These are phyloP conservation scores for Ogataea siamensis DNA, from an alignment of 805 yeast species.

Conservation along the genomic window DNA sequence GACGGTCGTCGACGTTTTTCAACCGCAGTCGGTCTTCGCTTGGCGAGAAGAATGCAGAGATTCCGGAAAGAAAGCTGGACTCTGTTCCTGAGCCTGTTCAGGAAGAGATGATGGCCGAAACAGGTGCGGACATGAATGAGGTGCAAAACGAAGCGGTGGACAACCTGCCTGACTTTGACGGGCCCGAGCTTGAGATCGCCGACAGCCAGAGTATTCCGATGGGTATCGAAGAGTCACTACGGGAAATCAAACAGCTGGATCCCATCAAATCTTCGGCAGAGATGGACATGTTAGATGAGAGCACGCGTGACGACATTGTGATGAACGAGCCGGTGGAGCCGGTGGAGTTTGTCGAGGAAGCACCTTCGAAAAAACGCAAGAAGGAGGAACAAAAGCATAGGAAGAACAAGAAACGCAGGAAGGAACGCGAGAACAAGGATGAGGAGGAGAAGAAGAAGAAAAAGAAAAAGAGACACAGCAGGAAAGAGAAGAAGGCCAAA, in stretches of 20 bases:
- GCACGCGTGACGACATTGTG: slow-evolving; percentile 9
- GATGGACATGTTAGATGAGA: slow-evolving; percentile 9
- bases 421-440: slow-evolving; percentile 1
- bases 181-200: slow-evolving; percentile 1
- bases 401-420: slow-evolving; percentile 9
- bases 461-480: slow-evolving; percentile 15
- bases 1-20: slow-evolving; percentile 30
- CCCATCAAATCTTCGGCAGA: not conserved
- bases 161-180: not conserved
- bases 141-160: not conserved
- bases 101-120: not conserved
- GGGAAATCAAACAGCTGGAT: slow-evolving; percentile 2
- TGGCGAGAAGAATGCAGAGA: not conserved
- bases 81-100: not conserved
- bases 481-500: slow-evolving; percentile 26
- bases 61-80: slow-evolving; percentile 1
- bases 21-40: slow-evolving; percentile 18
- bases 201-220: slow-evolving; percentile 3
- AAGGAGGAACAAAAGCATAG: slow-evolving; percentile 5
- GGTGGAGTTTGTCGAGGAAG: slow-evolving; percentile 5
- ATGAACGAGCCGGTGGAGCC: slow-evolving; percentile 3
- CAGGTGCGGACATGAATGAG: not conserved
- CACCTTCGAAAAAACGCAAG: slow-evolving; percentile 16
- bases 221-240: slow-evolving; percentile 4
- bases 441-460: slow-evolving; percentile 1